phyloP scores from a whole-genome alignment of 2,329 filamentous ascomycete species.

The Colletotrichum neosansevieriae region DNA sequence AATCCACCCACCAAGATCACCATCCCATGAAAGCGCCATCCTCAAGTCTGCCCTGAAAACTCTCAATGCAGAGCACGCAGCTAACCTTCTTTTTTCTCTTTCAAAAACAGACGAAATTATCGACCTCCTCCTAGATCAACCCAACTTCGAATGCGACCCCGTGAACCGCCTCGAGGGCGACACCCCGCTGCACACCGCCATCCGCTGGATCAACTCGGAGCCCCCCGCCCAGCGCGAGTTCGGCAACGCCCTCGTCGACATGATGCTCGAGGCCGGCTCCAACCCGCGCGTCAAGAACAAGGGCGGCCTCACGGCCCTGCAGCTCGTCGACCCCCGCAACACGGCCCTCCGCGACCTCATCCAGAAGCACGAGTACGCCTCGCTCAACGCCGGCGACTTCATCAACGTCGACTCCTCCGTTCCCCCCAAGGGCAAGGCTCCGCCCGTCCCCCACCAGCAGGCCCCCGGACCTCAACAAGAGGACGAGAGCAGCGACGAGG shows the following conservation, averaged over 20 bases:
- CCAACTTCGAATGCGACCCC: constrained; percentile 87
- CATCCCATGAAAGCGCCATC: no score
- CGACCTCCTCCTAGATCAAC: constrained; percentile 85
- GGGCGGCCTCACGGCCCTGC: constrained; percentile 76
- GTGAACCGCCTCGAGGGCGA: constrained; percentile 77
- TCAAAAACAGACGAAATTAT: constrained; percentile 77
- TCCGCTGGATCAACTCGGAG: constrained; percentile 81
- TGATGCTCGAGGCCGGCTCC: constrained; percentile 84
- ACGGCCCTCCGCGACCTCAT: constrained; percentile 70
- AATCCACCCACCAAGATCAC: no score
- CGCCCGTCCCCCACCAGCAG: constrained; percentile 40
- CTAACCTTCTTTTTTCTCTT: constrained; percentile 20
- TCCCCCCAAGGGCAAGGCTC: constrained; percentile 32
- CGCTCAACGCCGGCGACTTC: constrained; percentile 70
- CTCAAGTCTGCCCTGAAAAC: no score
- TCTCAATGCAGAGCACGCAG: background rate
- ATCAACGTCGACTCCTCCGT: constrained; percentile 52
- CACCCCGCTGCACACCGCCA: constrained; percentile 82
- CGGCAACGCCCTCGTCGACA: constrained; percentile 76
- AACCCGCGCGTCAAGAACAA: constrained; percentile 73
- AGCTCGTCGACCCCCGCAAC: constrained; percentile 81
- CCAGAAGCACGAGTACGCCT: constrained; percentile 77
- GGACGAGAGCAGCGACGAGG: constrained; percentile 60
- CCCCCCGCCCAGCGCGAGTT: constrained; percentile 72
- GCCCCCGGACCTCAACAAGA: constrained; percentile 28